phyloP scores from a whole-genome alignment of 495 filamentous ascomycete genomes.

The Talaromyces liani region DNA sequence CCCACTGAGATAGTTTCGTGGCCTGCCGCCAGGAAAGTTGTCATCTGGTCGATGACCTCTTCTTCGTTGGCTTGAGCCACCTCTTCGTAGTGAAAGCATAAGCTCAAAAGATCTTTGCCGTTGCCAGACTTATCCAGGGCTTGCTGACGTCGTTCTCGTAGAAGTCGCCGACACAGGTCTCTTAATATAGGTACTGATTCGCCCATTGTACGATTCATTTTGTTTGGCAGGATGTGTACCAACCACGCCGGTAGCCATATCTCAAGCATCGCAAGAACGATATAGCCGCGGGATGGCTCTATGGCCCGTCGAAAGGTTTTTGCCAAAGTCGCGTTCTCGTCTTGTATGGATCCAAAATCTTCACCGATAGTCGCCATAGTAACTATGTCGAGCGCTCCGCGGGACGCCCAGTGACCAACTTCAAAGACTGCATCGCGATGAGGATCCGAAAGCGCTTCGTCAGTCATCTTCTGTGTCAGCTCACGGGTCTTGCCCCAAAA shows the following conservation, averaged over 20 bases:
- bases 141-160: background rate
- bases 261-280: background rate
- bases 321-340: background rate
- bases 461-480: background rate
- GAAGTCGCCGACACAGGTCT: background rate
- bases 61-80: background rate
- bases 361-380: conserved; percentile 62
- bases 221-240: background rate
- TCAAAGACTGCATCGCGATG: conserved; percentile 34
- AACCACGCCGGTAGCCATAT: background rate
- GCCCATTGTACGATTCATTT: background rate
- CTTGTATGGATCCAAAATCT: conserved; percentile 44
- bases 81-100: background rate
- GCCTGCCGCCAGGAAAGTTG: background rate
- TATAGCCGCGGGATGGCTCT: background rate
- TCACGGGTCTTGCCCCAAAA: conserved; percentile 54
- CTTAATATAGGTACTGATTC: background rate
- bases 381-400: conserved; percentile 71
- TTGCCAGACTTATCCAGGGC: background rate
- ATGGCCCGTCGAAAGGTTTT: background rate
- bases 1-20: background rate
- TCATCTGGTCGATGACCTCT: background rate
- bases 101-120: background rate
- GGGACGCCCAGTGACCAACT: conserved; percentile 35
- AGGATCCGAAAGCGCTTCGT: background rate